These are phyloP conservation scores for Colletotrichum plurivorum DNA, from an alignment of 2,329 filamentous ascomycete species.

Conservation along the genomic window DNA sequence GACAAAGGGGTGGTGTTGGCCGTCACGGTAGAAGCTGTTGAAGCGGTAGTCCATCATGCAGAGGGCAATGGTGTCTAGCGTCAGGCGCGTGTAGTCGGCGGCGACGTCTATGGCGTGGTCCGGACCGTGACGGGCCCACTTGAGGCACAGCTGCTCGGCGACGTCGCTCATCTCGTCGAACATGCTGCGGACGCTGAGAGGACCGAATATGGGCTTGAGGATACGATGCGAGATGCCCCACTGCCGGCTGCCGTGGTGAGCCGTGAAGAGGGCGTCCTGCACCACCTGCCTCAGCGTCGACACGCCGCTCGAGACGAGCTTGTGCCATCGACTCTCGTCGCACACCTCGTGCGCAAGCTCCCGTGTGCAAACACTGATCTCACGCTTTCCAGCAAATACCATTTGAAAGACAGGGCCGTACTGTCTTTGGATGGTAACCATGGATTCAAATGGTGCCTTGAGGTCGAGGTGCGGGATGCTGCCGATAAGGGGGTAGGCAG, in stretches of 20 bases:
- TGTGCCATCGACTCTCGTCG: no score
- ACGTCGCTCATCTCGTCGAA: constrained; percentile 68
- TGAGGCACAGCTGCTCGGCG: constrained; percentile 64
- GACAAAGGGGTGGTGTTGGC: constrained; percentile 75
- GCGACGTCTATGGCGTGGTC: constrained; percentile 63
- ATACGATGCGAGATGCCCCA: constrained; percentile 71
- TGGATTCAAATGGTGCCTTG: no score
- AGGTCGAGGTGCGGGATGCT: no score
- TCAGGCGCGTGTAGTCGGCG: constrained; percentile 73
- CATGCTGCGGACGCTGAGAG: constrained; percentile 74
- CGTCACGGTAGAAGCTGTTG: constrained; percentile 71
- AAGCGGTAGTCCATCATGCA: constrained; percentile 72
- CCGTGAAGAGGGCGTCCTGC: background rate
- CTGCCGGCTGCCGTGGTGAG: constrained; percentile 10
- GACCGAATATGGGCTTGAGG: constrained; percentile 78
- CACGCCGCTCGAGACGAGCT: no score
- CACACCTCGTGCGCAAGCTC: no score
- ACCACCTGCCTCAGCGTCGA: no score
- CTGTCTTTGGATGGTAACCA: no score
- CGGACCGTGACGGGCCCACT: constrained; percentile 64
- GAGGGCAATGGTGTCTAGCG: constrained; percentile 73
- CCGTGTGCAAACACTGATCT: no score
- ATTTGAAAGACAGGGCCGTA: no score
- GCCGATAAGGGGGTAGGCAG: no score
- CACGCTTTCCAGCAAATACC: no score